Evolutionary conservation across 1,284 basidiomycete genomes (phyloP).

Genomic region (Ceratobasidium sp.): DNA sequence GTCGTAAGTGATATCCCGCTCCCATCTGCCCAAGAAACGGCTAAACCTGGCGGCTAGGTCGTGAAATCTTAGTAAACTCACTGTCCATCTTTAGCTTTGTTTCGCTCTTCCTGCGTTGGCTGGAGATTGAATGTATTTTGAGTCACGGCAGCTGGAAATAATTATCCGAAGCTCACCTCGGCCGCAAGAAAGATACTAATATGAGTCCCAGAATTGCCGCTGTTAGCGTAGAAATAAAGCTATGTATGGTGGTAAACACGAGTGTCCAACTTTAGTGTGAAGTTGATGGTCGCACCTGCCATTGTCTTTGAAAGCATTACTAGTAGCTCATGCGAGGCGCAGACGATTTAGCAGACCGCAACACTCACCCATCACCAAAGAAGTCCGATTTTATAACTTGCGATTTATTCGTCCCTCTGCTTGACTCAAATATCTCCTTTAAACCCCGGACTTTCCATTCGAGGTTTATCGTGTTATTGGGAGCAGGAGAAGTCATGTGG

Average conservation of each 20-base stretch:
- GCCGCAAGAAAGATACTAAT: conserved; percentile 6
- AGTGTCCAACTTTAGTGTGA: background rate
- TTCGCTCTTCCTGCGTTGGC: conserved; percentile 13
- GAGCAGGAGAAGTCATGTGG: background rate
- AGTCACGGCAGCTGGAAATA: background rate
- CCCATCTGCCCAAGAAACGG: background rate
- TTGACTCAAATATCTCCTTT: conserved; percentile 77
- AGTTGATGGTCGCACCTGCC: background rate
- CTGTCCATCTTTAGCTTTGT: background rate
- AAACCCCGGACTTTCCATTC: conserved; percentile 82
- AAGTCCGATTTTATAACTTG: conserved; percentile 75
- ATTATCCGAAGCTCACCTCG: background rate
- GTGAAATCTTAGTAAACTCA: background rate
- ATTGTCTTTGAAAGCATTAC: background rate
- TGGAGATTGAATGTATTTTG: background rate
- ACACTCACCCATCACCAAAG: conserved; percentile 69
- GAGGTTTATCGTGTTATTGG: conserved; percentile 72
- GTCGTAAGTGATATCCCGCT: background rate
- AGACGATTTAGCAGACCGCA: background rate
- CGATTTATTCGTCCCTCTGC: conserved; percentile 77
- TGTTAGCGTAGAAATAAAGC: conserved; percentile 3
- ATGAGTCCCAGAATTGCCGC: background rate
- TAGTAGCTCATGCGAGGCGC: background rate
- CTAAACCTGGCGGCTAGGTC: background rate
- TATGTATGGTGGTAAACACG: background rate